Evolutionary conservation across 1,284 basidiomycete genomes (phyloP), one percentile per base, ranked within the genome.

Genomic region (Boletellus sp.): DNA sequence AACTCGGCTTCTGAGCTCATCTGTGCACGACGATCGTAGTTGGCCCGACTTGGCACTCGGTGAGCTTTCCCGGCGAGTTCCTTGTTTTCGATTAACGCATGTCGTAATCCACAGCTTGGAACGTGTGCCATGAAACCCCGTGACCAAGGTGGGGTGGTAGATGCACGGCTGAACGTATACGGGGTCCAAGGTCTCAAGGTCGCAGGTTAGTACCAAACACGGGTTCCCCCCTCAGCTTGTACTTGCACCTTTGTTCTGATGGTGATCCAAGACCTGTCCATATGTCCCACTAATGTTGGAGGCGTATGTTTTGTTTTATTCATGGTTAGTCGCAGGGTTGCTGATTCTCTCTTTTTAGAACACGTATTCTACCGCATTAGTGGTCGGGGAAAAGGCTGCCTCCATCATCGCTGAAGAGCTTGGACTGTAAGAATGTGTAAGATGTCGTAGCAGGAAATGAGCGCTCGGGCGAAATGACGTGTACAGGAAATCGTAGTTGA

Each of bases 41-140:
- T 13, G 5, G 18, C n/a, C 77, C 79, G 0, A 65, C 74, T 0
- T 83, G 77, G 78, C 84, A 86, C 58, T 77, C 81, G 52, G 83
- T 83, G 54, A 56, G 76, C 3, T 21, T 13, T 28, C 28, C 28
- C 18, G 7, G 10, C n/a, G 36, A 19, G n/a, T 15, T 10, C 19
- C 36, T 28, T 28, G 28, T 8, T 12, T 21, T 5, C 4, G 7
- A 11, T 37, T 50, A 18, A 54, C 28, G 15, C 13, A 19, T 1
- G 15, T 2, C 12, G n/a, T 30, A 0, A 21, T 5, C 36, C 13
- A 15, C 30, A 65, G 65, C 56, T 67, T 5, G 65, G 65, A 16
- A 68, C 68, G 3, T 68, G 66, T 41, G 57, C 66, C 2, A 67
- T 70, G 65, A 68, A 70, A 44, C 57, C 63, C 0, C 52, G 58